Conservation (phyloP, 495 filamentous ascomycete species). For the Lasiosphaeria ovina region DNA sequence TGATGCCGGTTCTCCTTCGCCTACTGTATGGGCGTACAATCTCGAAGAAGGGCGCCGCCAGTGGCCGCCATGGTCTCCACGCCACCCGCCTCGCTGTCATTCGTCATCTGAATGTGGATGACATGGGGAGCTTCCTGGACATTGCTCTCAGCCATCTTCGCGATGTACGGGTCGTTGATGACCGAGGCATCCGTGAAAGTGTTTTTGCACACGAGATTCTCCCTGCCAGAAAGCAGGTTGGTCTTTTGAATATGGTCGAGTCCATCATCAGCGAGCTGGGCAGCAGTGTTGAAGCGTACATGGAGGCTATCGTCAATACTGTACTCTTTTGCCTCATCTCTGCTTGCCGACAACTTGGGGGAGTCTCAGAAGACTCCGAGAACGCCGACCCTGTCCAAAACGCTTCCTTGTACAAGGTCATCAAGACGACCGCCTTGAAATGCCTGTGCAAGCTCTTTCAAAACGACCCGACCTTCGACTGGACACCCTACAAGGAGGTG, state of each 20-base stretch:
- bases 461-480: conserved; percentile 61
- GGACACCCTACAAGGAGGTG: conserved; percentile 64
- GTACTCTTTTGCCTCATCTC: conserved; percentile 74
- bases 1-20: conserved; percentile 83
- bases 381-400: conserved; percentile 50
- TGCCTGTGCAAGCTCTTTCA: conserved; percentile 76
- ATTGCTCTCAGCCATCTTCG: conserved; percentile 73
- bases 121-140: conserved; percentile 75
- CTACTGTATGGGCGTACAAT: conserved; percentile 87
- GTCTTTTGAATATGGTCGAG: conserved; percentile 85
- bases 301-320: conserved; percentile 63
- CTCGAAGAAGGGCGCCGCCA: conserved; percentile 69
- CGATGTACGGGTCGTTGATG: conserved; percentile 54
- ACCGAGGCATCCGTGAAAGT: conserved; percentile 45
- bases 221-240: conserved; percentile 73
- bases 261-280: conserved; percentile 83
- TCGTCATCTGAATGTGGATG: conserved; percentile 52
- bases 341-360: conserved; percentile 59
- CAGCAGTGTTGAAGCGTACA: conserved; percentile 59
- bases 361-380: conserved; percentile 38
- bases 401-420: conserved; percentile 61
- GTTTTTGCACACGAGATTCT: conserved; percentile 54
- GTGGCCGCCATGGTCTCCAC: conserved; percentile 58
- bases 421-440: conserved; percentile 72
- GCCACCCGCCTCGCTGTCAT: conserved; percentile 60